A percentile compares a stretch with the other conserved stretches of the same genome.
Evolutionary conservation across 1,284 basidiomycete species (phyloP).

Genomic region (Ceratobasidium sp.): DNA sequence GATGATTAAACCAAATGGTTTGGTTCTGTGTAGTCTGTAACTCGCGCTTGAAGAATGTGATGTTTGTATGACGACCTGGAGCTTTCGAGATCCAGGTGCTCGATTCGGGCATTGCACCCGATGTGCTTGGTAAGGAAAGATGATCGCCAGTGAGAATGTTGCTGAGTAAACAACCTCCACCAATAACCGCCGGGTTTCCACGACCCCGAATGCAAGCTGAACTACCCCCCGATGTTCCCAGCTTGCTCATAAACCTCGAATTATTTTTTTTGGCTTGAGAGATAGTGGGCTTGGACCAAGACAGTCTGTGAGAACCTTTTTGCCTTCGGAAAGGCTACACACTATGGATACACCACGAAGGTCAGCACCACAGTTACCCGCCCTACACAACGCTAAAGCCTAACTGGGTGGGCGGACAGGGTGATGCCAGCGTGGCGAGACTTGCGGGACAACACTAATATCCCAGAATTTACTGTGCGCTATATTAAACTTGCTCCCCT

Average conservation of each 20-base stretch:
- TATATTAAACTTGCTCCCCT: not conserved
- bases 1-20: constrained; percentile 11
- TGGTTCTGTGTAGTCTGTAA: constrained; percentile 23
- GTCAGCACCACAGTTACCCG: not conserved
- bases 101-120: too few relatives aligned
- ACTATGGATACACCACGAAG: not conserved
- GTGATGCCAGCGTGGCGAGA: not conserved
- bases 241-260: not conserved
- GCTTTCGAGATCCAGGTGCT: not conserved
- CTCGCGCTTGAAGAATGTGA: constrained; percentile 17
- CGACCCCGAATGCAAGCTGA: not conserved
- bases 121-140: constrained; percentile 38
- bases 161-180: constrained; percentile 25
- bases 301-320: not conserved
- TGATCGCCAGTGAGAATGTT: constrained; percentile 10
- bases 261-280: not conserved
- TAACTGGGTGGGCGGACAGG: not conserved
- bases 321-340: not conserved
- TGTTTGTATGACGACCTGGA: not conserved
- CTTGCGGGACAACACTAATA: not conserved
- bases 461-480: constrained; percentile 41
- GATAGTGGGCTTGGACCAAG: not conserved
- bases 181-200: constrained; percentile 11
- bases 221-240: not conserved
- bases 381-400: not conserved